Base-by-base conservation (phyloP, 2,329 filamentous ascomycete species). In the Colletotrichum brevisporum region DNA sequence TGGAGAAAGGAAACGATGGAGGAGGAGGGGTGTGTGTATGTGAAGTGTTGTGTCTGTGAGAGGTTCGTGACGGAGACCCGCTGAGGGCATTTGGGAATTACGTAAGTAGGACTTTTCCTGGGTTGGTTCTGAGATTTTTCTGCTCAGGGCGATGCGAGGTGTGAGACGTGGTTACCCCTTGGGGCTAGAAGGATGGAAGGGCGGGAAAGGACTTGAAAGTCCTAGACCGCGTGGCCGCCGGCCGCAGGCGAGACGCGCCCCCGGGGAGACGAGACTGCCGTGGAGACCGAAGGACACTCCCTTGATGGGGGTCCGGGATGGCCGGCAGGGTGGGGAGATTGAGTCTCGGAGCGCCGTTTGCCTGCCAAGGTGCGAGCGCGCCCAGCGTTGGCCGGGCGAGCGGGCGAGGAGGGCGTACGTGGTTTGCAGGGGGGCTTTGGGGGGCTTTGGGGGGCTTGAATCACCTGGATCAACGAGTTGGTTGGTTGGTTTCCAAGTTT, bases 41-140 rank as follows among this genome's bases (percentile, higher is more conserved):
- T 36, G 31, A 36, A 10, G 31, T 9, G 31, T 36, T 36, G 31
- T 9, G 31, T 36, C 10, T 36, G 31, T 26, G 59, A 43, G 53
- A 56, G 24, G 18, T 43, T 18, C 21, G 21, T 39, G 51, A 24
- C 31, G 54, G 27, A 50, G 41, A 21, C 45, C 61, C 66, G 65
- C 54, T n/a, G 48, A 53, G 41, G 41, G 31, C 27, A 41, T 57
- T 47, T 36, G 60, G 52, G 53, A 59, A 59, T 69, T 69, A 69
- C 66, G 66, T 69, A 65, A 69, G 54, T 55, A 27, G 61, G 54
- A 64, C 66, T 65, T 51, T 43, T 47, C 9, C 43, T 27, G 24
- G 21, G 26, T 24, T 52, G 45, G 6, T 53, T 36, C 10, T 36
- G 9, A 10, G 9, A 36, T 36, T 36, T 36, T 36, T 36, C 31